phyloP scores from a whole-genome alignment of 2,329 filamentous ascomycete genomes.

The Amylocarpus encephaloides region DNA sequence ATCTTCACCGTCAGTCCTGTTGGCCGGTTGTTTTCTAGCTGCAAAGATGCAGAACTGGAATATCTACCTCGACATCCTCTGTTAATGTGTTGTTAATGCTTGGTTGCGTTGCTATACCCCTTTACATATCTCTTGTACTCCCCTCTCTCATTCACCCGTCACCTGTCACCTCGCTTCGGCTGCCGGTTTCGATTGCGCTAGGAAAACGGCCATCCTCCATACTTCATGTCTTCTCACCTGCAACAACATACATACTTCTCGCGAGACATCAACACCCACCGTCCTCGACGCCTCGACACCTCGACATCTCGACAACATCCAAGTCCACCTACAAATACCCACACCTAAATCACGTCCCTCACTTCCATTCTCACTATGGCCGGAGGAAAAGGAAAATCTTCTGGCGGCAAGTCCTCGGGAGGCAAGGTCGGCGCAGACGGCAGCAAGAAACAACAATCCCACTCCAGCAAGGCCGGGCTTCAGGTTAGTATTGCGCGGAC shows the following conservation, averaged over 20 bases:
- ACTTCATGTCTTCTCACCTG: slow-evolving; percentile 12
- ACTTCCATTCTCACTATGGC: slow-evolving; percentile 24
- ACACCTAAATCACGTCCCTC: slow-evolving; percentile 1
- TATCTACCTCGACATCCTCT: slow-evolving; percentile 6
- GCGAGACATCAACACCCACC: slow-evolving; percentile 20
- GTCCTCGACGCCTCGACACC: no score
- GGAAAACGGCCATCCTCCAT: neutral
- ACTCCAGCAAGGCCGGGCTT: slow-evolving; percentile 33
- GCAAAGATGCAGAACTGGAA: neutral
- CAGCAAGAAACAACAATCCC: slow-evolving; percentile 33
- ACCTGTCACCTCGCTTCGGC: slow-evolving; percentile 15
- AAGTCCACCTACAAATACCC: slow-evolving; percentile 11
- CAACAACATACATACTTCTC: slow-evolving; percentile 18
- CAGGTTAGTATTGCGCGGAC: slow-evolving; percentile 31
- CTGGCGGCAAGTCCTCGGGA: slow-evolving; percentile 33
- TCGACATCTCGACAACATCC: slow-evolving; percentile 15
- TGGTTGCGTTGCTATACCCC: slow-evolving; percentile 10
- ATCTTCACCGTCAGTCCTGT: slow-evolving; percentile 9
- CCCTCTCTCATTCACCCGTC: slow-evolving; percentile 3
- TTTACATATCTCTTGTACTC: slow-evolving; percentile 3
- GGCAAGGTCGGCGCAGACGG: slow-evolving; percentile 32
- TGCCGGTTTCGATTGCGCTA: slow-evolving; percentile 14
- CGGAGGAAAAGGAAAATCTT: slow-evolving; percentile 34
- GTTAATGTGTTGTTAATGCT: neutral
- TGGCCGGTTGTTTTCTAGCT: slow-evolving; percentile 5